phyloP scores from a whole-genome alignment of 805 yeast species.

The Jamesozyma jinghongensis region DNA sequence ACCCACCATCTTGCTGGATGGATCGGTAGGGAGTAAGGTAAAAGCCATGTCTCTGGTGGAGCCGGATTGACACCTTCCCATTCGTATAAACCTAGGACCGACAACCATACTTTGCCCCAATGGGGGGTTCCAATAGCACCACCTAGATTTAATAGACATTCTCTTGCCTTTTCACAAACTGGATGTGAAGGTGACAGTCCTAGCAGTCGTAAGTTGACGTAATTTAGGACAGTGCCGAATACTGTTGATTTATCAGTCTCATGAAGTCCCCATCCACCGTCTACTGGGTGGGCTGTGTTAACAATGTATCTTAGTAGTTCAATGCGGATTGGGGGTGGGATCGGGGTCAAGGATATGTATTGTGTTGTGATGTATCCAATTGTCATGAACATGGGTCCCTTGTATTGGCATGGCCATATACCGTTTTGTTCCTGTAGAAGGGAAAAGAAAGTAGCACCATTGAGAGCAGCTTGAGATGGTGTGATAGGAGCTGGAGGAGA shows the following conservation, averaged over 20 bases:
- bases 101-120: constrained; percentile 95
- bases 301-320: constrained; percentile 81
- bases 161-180: constrained; percentile 67
- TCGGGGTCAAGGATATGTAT: constrained; percentile 58
- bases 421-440: constrained; percentile 77
- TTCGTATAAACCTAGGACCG: constrained; percentile 67
- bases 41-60: constrained; percentile 87
- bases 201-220: constrained; percentile 67
- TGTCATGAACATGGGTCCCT: constrained; percentile 97
- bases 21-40: constrained; percentile 72
- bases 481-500: constrained; percentile 24
- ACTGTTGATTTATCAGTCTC: constrained; percentile 88
- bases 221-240: constrained; percentile 87
- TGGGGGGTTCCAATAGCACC: constrained; percentile 90
- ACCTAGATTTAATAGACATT: constrained; percentile 60
- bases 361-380: constrained; percentile 75
- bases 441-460: constrained; percentile 64
- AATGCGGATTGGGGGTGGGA: constrained; percentile 52
- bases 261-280: constrained; percentile 99
- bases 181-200: constrained; percentile 71
- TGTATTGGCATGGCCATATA: constrained; percentile 81
- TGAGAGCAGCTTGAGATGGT: constrained; percentile 54
- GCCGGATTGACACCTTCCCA: constrained; percentile 99
- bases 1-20: constrained; percentile 99
- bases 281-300: constrained; percentile 93